Conservation (phyloP, 306 rosid species). For the Fragaria vesca region DNA sequence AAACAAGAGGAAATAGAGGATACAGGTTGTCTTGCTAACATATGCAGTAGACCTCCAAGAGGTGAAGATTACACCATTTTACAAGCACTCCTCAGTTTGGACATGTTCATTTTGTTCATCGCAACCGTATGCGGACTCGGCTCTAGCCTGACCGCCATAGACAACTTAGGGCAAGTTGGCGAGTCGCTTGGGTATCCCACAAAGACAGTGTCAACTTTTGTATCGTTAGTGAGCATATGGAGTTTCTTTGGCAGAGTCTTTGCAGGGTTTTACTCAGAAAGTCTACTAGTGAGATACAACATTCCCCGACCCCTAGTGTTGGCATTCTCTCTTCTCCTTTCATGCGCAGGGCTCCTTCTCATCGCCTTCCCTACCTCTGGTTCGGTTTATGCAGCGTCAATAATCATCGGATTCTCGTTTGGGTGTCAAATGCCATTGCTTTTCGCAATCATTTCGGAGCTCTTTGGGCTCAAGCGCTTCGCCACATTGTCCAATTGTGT, state of each 20-base stretch:
- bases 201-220: constrained; percentile 5
- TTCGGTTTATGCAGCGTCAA: constrained; percentile 8
- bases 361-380: constrained; percentile 6
- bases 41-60: constrained; percentile 29
- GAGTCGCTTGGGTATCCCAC: constrained; percentile 6
- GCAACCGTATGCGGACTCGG: constrained; percentile 13
- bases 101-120: constrained; percentile 32
- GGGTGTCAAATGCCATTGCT: constrained; percentile 20
- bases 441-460: constrained; percentile 15
- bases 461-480: constrained; percentile 24
- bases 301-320: constrained; percentile 20
- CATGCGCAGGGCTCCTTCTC: constrained; percentile 14
- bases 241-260: constrained; percentile 19
- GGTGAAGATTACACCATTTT: constrained; percentile 54
- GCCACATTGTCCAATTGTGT: constrained; percentile 17
- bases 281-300: constrained; percentile 4
- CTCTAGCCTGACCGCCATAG: constrained; percentile 9
- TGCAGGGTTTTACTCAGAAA: constrained; percentile 17
- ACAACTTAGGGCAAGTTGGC: constrained; percentile 23
- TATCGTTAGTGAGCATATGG: constrained; percentile 17
- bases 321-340: constrained; percentile 14
- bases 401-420: constrained; percentile 12
- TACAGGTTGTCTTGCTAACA: constrained; percentile 9
- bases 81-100: constrained; percentile 40
- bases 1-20: background rate